These are phyloP conservation scores for Brassica juncea DNA, from an alignment of 345 rosid genomes.

Conservation along the genomic window DNA sequence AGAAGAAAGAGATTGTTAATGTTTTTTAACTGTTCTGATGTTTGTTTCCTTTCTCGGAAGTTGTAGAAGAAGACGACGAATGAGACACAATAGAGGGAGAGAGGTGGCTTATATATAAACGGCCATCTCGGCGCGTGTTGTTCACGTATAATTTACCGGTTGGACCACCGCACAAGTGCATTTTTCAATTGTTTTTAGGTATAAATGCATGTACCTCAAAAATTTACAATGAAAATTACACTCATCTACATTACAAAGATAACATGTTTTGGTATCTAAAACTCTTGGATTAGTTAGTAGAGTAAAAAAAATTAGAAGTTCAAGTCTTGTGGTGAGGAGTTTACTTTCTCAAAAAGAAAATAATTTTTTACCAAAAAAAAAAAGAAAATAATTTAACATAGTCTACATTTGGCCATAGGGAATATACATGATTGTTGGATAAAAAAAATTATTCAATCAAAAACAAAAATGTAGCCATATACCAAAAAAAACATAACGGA, in stretches of 20 bases:
- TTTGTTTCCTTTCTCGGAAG: constrained; percentile 3
- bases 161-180: constrained; percentile 30
- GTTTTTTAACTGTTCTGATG: neutral
- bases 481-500: neutral
- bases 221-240: neutral
- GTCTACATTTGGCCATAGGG: too few species aligned
- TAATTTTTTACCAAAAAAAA: too few species aligned
- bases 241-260: neutral
- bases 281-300: too few species aligned
- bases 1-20: constrained; percentile 18
- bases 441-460: neutral
- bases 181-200: neutral
- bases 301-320: neutral
- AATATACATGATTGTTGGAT: too few species aligned
- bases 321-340: too few species aligned
- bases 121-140: constrained; percentile 35
- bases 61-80: constrained; percentile 33
- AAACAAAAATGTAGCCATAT: neutral
- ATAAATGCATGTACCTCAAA: constrained; percentile 28
- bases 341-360: too few species aligned
- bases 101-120: constrained; percentile 3
- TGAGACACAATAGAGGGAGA: neutral
- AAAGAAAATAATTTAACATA: too few species aligned
- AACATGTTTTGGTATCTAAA: neutral
- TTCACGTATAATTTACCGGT: constrained; percentile 16